Evolutionary conservation across 208 protist genomes (phyloP), one percentile per base, ranked within the genome.

Genomic region (Crithidia acanthocephali): DNA sequence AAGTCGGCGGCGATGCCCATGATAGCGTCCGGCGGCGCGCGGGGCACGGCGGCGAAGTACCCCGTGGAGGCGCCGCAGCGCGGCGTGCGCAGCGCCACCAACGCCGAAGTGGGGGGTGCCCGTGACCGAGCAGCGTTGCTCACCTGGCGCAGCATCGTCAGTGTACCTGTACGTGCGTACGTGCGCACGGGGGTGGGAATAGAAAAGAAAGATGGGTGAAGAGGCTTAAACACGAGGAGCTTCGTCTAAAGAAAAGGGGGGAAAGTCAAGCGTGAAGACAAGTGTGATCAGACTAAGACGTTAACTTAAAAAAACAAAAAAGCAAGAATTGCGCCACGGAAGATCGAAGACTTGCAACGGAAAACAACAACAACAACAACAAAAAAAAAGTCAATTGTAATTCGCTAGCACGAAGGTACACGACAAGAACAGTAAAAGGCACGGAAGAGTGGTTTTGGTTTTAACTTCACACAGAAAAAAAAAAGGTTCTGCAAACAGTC

Each of bases 11-110:
- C 80, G 22, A 94, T 79, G 35, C 91, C 91, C 55, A 95, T 79
- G 65, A 95, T 95, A 30, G 85, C 51, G 61, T 95, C 90, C 22
- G 85, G 77, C 7, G 74, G 81, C n/a, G 83, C 85, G 18, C 66
- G 73, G n/a, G 70, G 78, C 30, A 95, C 80, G 0, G 44, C 53
- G 0, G 72, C 57, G 61, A 95, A 91, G 57, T 75, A 81, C 55
- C 37, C 55, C 5, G 72, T 67, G 9, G 72, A 81, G 64, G 64
- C 72, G 27, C 8, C 28, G 42, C 56, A 51, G 35, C 32, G 62
- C 53, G 48, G 55, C 42, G 30, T 47, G 37, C 47, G 13, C 57
- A 32, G 53, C 44, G 51, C 25, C 45, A 23, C 20, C 45, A 20
- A 0, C 16, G 27, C 28, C 11, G 25, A 9, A 25, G 0, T 44